Percentiles rank a stretch among this genome's conserved stretches.
phyloP scores from a whole-genome alignment of 768 basidiomycete species.

The Pisolithus orientalis region DNA sequence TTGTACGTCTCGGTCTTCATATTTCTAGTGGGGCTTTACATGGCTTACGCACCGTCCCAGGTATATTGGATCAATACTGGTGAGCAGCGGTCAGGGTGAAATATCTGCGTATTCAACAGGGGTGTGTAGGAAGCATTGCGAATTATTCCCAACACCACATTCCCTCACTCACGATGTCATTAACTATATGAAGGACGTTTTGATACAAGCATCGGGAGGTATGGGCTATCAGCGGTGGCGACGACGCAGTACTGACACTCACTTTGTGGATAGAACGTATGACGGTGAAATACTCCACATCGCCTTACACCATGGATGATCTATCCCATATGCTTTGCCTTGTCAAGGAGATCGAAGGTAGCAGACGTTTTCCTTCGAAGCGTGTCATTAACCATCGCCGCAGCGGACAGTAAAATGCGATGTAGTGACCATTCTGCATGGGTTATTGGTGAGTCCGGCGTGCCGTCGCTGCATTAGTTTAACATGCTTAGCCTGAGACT shows the following conservation, averaged over 20 bases:
- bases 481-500: neutral
- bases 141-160: conserved; percentile 23
- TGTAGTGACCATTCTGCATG: conserved; percentile 14
- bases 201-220: conserved; percentile 28
- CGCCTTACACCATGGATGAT: conserved; percentile 18
- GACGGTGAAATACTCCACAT: conserved; percentile 27
- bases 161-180: conserved; percentile 13
- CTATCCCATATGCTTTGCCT: conserved; percentile 22
- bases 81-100: conserved; percentile 6
- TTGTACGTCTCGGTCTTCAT: conserved; percentile 14
- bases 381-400: neutral
- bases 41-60: conserved; percentile 9
- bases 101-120: neutral
- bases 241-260: neutral
- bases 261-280: conserved; percentile 17
- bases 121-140: conserved; percentile 23
- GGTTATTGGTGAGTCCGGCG: conserved; percentile 17
- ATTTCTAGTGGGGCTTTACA: neutral
- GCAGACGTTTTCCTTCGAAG: neutral
- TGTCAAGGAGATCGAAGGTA: conserved; percentile 24
- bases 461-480: neutral
- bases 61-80: conserved; percentile 25
- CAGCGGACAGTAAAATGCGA: conserved; percentile 7
- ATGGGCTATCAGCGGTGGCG: neutral
- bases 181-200: conserved; percentile 13